Conservation (phyloP, 192 early-diverging fungal genomes). For the Coemansia biformis region DNA sequence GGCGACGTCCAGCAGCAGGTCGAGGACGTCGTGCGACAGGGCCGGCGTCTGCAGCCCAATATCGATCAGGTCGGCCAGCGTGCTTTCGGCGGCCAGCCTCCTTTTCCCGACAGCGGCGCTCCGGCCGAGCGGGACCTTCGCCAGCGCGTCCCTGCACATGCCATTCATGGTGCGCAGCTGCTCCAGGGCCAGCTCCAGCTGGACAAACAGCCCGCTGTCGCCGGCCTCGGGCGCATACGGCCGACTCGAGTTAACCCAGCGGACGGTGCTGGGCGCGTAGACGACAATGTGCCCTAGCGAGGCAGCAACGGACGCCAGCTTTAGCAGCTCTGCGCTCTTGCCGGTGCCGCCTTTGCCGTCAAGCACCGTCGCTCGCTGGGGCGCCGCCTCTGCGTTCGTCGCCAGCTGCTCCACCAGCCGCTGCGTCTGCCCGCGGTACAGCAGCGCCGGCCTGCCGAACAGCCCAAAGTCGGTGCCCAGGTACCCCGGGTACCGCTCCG, state of each 20-base stretch:
- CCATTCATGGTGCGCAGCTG: conserved; percentile 15
- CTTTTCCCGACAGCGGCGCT: conserved; percentile 25
- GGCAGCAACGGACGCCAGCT: conserved; percentile 30
- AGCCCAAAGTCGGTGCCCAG: conserved; percentile 38
- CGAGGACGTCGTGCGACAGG: conserved; percentile 32
- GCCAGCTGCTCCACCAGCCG: conserved; percentile 25
- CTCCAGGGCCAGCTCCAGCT: conserved; percentile 24
- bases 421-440: conserved; percentile 37
- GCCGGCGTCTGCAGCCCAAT: conserved; percentile 28
- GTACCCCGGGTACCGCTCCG: conserved; percentile 22
- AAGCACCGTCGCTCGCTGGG: conserved; percentile 25
- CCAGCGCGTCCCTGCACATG: conserved; percentile 26
- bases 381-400: conserved; percentile 3
- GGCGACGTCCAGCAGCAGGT: conserved; percentile 25
- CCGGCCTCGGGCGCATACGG: conserved; percentile 32
- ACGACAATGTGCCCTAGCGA: conserved; percentile 27
- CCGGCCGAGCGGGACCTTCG: conserved; percentile 29
- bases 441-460: conserved; percentile 36
- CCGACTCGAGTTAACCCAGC: conserved; percentile 46
- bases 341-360: conserved; percentile 32
- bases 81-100: conserved; percentile 11
- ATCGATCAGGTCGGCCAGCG: conserved; percentile 33
- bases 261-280: conserved; percentile 23
- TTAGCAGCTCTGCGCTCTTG: conserved; percentile 48
- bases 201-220: conserved; percentile 20